Evolutionary conservation across 2,329 filamentous ascomycete species (phyloP).

Genomic region (Ophiostoma ulmi): DNA sequence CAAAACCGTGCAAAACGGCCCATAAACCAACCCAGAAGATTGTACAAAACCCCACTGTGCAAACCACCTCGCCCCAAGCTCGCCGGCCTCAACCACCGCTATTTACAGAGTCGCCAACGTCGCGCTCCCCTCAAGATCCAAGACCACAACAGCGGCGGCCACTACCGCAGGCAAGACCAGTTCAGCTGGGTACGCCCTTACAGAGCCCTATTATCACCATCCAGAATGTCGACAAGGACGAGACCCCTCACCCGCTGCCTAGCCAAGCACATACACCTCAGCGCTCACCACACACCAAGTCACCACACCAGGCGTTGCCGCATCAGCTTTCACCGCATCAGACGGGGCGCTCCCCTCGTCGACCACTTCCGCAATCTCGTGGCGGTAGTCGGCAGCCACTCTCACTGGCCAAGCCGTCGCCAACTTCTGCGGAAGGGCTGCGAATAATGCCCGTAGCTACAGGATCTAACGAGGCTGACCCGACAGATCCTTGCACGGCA

Average conservation of each 20-base stretch:
- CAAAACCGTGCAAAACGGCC: neutral
- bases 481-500: neutral
- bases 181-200: neutral
- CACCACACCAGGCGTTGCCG: neutral
- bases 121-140: neutral
- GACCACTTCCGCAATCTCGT: neutral
- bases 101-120: slow-evolving; percentile 5
- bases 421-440: neutral
- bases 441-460: neutral
- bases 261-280: neutral
- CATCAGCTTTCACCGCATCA: neutral
- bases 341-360: neutral
- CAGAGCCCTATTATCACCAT: slow-evolving; percentile 1
- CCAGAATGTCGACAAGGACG: neutral
- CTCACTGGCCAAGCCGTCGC: neutral
- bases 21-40: neutral
- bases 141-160: neutral
- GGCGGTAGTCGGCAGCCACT: neutral
- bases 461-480: neutral
- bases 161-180: neutral
- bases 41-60: neutral
- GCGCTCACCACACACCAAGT: neutral
- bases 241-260: neutral
- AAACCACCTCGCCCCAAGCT: neutral
- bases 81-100: neutral